Evolutionary conservation across 2,329 filamentous ascomycete genomes (phyloP), one percentile per base, ranked within the genome.

Genomic region (Hypoxylon rubiginosum): DNA sequence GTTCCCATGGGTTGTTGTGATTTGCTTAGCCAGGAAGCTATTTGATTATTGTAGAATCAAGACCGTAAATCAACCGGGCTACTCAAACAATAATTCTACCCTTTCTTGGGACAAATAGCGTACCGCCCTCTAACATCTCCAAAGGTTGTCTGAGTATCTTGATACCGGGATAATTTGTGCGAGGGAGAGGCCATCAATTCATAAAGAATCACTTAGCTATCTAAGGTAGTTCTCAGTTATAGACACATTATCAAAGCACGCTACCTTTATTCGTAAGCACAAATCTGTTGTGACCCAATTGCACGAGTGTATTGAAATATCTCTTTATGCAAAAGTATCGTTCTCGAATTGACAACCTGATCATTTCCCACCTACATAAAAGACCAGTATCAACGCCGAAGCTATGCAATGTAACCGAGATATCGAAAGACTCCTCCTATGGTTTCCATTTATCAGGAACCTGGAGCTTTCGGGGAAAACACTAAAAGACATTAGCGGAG

Each of bases 331-430:
- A 15, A n/a, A 19, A 43, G 39, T 43, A 17, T 32, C 15, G 2
- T 10, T 43, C 41, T 43, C 21, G 39, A 6, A 43, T 17, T 17
- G 13, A 8, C 11, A 46, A 15, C 43, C 11, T 13, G 5, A 28
- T 11, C 5, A 26, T 6, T 11, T 10, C 43, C 19, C 19, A n/a
- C n/a, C n/a, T n/a, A n/a, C n/a, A n/a, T n/a, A n/a, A 32, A 53
- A 51, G 34, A 17, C 41, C 56, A 49, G 49, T 17, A 24, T 19
- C 19, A 67, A 67, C 60, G 64, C 64, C 64, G 26, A 59, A 19
- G 48, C 48, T 55, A 67, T 67, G 64, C 52, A 53, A 39, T 34
- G 46, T n/a, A 52, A 24, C 19, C 10, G 24, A 48, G 43, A 15
- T 17, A 3, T 17, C 43, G 13, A 11, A 48, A 48, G 21, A 10